A percentile compares a stretch with the other conserved stretches of the same genome.
Evolutionary conservation across 208 protist genomes (phyloP).

Genomic region (Crithidia expoeki): DNA sequence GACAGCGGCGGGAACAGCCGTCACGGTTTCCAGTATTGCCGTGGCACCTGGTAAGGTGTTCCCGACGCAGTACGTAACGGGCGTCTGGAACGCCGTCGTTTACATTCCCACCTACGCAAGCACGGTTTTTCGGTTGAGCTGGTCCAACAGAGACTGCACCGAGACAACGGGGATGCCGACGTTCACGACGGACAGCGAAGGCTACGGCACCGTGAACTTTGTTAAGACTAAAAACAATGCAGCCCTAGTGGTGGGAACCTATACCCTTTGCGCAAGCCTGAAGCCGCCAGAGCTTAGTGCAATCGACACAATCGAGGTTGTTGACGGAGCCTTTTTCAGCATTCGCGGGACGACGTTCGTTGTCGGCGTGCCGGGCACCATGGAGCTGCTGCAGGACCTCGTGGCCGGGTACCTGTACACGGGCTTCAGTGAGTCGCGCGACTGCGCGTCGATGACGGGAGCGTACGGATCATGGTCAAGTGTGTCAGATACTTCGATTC

Average conservation of each 20-base stretch:
- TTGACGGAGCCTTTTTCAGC: slow-evolving; percentile 49
- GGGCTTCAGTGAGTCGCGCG: too few relatives aligned
- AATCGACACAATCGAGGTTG: slow-evolving; percentile 45
- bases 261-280: slow-evolving; percentile 56
- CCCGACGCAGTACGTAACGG: slow-evolving; percentile 54
- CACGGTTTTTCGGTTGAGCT: slow-evolving; percentile 50
- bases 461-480: slow-evolving; percentile 51
- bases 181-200: too few relatives aligned
- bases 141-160: slow-evolving; percentile 52
- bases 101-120: slow-evolving; percentile 53
- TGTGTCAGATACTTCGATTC: slow-evolving; percentile 33
- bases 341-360: slow-evolving; percentile 53
- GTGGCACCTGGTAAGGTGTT: slow-evolving; percentile 45
- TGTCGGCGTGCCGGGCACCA: too few relatives aligned
- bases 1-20: slow-evolving; percentile 41
- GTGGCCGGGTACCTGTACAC: too few relatives aligned
- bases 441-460: slow-evolving; percentile 21
- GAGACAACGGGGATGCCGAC: too few relatives aligned
- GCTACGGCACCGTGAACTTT: slow-evolving; percentile 49
- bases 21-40: slow-evolving; percentile 19
- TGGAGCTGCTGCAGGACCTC: too few relatives aligned
- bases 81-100: slow-evolving; percentile 31
- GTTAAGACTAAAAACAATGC: slow-evolving; percentile 19
- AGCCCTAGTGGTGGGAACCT: slow-evolving; percentile 44
- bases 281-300: slow-evolving; percentile 13